Conservation (phyloP, 202 grass and related monocot species). For the Setaria viridis region DNA sequence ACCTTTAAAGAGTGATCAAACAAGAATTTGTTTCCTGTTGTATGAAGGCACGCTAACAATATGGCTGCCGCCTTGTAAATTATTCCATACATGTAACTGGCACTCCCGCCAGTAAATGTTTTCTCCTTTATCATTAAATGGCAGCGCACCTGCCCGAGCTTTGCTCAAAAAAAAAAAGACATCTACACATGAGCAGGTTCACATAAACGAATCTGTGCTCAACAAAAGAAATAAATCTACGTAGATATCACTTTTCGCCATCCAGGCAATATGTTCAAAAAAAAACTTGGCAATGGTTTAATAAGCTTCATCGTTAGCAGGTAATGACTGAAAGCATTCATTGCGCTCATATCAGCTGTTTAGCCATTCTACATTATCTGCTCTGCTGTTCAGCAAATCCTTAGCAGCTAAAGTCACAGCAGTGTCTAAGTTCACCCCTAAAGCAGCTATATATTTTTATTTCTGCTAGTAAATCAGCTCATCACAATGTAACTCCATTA, state of each 20-base stretch:
- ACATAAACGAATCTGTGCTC: too few species aligned
- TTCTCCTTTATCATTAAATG: too few species aligned
- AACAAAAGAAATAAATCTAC: not conserved
- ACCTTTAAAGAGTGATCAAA: too few species aligned
- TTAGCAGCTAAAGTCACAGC: not conserved
- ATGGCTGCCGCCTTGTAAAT: too few species aligned
- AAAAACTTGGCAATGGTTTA: not conserved
- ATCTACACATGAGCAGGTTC: too few species aligned
- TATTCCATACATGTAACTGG: too few species aligned
- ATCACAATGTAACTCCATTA: not conserved
- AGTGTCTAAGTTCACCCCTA: not conserved
- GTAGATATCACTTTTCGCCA: not conserved
- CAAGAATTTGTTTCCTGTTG: too few species aligned
- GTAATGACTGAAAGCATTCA: constrained; percentile 5
- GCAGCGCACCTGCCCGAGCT: too few species aligned
- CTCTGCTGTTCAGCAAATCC: constrained; percentile 1
- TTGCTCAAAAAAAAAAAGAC: too few species aligned
- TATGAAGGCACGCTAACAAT: too few species aligned
- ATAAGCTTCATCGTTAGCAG: not conserved
- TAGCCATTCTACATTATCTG: not conserved
- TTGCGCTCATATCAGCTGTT: not conserved
- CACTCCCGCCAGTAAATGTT: too few species aligned
- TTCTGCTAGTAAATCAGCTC: not conserved
- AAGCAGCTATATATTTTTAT: not conserved
- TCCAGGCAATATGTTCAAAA: not conserved